These are phyloP conservation scores for Groenewaldozyma sp. DNA, from an alignment of 1,139 yeast genomes.

Conservation along the genomic window DNA sequence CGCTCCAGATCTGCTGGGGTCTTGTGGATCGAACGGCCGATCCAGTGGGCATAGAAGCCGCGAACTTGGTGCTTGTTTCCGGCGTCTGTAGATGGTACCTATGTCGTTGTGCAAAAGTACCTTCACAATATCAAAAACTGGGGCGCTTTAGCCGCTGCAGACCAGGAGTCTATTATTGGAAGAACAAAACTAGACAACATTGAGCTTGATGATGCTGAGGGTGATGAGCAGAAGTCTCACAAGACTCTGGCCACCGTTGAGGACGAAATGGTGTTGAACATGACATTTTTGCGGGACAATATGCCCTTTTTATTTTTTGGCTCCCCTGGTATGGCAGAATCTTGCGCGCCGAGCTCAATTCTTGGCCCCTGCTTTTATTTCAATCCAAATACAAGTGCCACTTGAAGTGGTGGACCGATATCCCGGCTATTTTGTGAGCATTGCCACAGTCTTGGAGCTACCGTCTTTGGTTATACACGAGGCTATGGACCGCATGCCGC, in stretches of 20 bases:
- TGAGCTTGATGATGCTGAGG: constrained; percentile 12
- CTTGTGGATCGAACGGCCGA: constrained; percentile 19
- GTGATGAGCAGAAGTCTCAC: constrained; percentile 7
- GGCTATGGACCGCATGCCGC: too few species aligned
- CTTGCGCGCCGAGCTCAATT: too few species aligned
- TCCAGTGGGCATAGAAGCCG: constrained; percentile 11
- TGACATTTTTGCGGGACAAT: constrained; percentile 16
- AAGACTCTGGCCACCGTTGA: constrained; percentile 11
- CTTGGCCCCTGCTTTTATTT: too few species aligned
- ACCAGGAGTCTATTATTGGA: constrained; percentile 16
- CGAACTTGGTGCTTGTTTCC: constrained; percentile 7
- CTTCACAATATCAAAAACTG: constrained; percentile 15
- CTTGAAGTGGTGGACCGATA: too few species aligned
- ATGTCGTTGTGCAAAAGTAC: constrained; percentile 18
- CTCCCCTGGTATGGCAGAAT: too few species aligned
- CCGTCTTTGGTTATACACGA: too few species aligned
- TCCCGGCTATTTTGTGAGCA: too few species aligned
- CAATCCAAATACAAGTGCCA: too few species aligned
- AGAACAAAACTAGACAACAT: constrained; percentile 15
- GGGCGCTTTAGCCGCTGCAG: constrained; percentile 13
- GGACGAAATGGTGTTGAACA: constrained; percentile 10
- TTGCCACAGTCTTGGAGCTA: too few species aligned
- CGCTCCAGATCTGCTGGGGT: constrained; percentile 17
- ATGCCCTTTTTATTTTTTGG: constrained; percentile 22
- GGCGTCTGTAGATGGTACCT: constrained; percentile 14